phyloP scores from a whole-genome alignment of 140 eudicot genomes.

The Anethum foeniculum region DNA sequence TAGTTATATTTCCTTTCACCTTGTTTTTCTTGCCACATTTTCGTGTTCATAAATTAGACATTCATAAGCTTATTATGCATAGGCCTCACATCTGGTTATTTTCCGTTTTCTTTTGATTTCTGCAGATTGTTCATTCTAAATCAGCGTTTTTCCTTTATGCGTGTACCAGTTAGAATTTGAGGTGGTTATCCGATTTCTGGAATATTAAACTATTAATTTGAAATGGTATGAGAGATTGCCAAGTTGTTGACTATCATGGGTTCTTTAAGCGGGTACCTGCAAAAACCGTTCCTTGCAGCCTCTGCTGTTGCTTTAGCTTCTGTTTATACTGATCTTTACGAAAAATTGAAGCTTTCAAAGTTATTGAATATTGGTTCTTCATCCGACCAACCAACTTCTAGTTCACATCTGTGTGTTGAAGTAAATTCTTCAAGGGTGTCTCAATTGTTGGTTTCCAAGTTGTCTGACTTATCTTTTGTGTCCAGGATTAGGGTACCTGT shows the following conservation, averaged over 20 bases:
- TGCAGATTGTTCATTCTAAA: constrained; percentile 10
- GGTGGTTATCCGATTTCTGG: neutral
- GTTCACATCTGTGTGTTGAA: constrained; percentile 18
- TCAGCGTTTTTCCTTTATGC: constrained; percentile 12
- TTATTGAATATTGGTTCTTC: constrained; percentile 28
- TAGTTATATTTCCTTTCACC: neutral
- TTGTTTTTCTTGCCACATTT: constrained; percentile 17
- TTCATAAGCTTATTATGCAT: neutral
- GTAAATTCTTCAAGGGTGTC: constrained; percentile 40
- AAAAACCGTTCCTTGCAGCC: constrained; percentile 87
- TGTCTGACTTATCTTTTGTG: constrained; percentile 39
- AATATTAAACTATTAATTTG: constrained; percentile 12
- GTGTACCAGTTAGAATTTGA: constrained; percentile 3
- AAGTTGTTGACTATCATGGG: constrained; percentile 46
- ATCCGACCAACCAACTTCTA: constrained; percentile 33
- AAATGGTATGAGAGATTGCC: constrained; percentile 30
- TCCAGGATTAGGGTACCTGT: constrained; percentile 41
- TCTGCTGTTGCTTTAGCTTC: constrained; percentile 97
- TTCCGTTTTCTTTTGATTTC: neutral
- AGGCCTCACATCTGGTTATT: neutral
- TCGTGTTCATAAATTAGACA: neutral
- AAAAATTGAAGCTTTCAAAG: constrained; percentile 38
- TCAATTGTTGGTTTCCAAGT: constrained; percentile 24
- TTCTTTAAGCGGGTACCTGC: constrained; percentile 67
- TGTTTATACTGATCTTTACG: constrained; percentile 69